Evolutionary conservation across 176 grass and related monocot genomes (phyloP), one percentile per base, ranked within the genome.

Genomic region (Saccharum officinarum): DNA sequence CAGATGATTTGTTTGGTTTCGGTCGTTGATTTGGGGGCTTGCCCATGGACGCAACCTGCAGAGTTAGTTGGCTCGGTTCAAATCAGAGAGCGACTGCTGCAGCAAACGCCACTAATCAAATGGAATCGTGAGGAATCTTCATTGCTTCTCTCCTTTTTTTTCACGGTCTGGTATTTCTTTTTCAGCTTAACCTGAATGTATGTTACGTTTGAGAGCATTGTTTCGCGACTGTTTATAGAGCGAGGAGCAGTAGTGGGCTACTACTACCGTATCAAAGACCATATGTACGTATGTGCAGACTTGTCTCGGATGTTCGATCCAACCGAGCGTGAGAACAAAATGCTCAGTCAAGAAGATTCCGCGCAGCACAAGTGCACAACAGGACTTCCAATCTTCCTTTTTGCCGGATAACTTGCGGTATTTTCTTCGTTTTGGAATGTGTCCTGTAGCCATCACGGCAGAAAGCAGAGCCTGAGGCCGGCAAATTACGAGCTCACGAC

Each of bases 61-160:
- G 33, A 52, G 81, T 39, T 74, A 60, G 22, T 39, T 55, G 20
- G 34, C 38, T 82, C 50, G 10, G 55, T 18, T 67, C 76, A 72
- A 71, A 86, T 50, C 78, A 25, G 71, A 90, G 71, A 77, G 78
- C 72, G 88, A 86, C 83, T 18, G 7, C 70, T 12, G 69, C 70
- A 76, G 22, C 69, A 23, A 54, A 17, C 88, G 39, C 23, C 83
- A 50, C 40, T 71, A 18, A 22, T 36, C 62, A 50, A 73, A 72
- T 76, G 71, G 50, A 23, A 77, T 23, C 71, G 87, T 70, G 87
- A 81, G 70, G 62, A 85, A 69, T 85, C 77, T 80, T 77, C 67
- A 16, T 75, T 60, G 47, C 70, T 61, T 5, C 26, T 36, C 60
- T 3, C 5, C 22, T 33, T 52, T 39, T 42, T 12, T 13, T 26